These are phyloP conservation scores for Lachnellula suecica DNA, from an alignment of 2,329 filamentous ascomycete species.

Conservation along the genomic window DNA sequence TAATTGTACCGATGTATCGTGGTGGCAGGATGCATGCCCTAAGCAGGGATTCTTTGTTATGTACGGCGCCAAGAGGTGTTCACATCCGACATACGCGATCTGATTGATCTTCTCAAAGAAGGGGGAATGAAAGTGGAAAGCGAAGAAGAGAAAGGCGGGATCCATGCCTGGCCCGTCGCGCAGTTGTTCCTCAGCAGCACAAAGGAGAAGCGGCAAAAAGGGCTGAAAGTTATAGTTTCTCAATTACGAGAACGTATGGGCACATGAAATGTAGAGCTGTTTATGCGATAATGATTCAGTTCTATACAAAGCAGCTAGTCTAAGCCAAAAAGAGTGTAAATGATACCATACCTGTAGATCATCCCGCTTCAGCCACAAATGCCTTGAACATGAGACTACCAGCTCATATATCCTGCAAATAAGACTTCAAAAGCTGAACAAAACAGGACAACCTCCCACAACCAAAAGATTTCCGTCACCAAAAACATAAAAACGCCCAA, in stretches of 20 bases:
- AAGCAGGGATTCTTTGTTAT: slow-evolving; percentile 66
- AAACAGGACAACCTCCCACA: background rate
- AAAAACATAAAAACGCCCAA: no score
- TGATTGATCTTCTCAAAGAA: slow-evolving; percentile 55
- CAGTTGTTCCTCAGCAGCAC: slow-evolving; percentile 52
- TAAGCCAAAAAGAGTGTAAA: no score
- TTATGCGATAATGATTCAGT: no score
- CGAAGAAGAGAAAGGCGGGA: slow-evolving; percentile 59
- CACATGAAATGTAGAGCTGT: background rate
- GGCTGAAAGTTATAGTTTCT: slow-evolving; percentile 44
- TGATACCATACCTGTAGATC: no score
- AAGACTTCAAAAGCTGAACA: background rate
- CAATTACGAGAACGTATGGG: slow-evolving; percentile 20
- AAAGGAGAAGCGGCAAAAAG: slow-evolving; percentile 49
- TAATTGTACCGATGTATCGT: slow-evolving; percentile 60
- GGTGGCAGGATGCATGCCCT: slow-evolving; percentile 69
- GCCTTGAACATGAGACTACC: background rate
- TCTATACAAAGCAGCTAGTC: no score
- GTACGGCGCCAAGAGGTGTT: slow-evolving; percentile 78
- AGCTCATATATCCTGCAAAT: background rate
- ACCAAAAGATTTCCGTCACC: background rate
- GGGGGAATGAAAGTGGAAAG: slow-evolving; percentile 47
- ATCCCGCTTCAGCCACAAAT: no score
- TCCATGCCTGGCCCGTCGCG: slow-evolving; percentile 83
- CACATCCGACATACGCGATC: slow-evolving; percentile 63